Evolutionary conservation across 768 basidiomycete genomes (phyloP).

Genomic region (Tulasnella sp.): DNA sequence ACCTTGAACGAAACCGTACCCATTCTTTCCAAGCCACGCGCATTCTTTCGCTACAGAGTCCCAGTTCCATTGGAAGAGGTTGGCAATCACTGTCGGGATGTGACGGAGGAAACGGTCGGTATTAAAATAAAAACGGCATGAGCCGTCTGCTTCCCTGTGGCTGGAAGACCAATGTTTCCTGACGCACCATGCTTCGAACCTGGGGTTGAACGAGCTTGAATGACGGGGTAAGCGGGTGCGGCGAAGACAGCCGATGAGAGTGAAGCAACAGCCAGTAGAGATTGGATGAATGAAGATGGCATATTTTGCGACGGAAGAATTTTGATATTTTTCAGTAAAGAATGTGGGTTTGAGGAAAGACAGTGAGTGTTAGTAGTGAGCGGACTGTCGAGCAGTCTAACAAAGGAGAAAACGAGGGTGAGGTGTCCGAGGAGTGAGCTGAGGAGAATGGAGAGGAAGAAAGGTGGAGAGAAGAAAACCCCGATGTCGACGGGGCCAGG

Average conservation of each 20-base stretch:
- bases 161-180: not conserved
- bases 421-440: not conserved
- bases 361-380: conserved; percentile 2
- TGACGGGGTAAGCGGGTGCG: not conserved
- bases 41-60: conserved; percentile 30
- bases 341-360: not conserved
- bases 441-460: not conserved
- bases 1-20: conserved; percentile 33
- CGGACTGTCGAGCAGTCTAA: conserved; percentile 1
- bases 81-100: conserved; percentile 28
- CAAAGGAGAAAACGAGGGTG: conserved; percentile 2
- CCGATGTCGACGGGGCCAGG: not conserved
- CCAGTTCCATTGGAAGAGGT: conserved; percentile 34
- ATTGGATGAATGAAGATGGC: not conserved
- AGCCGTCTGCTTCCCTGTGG: not conserved
- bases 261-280: not conserved
- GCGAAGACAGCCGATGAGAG: not conserved
- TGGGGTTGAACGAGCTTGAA: conserved; percentile 5
- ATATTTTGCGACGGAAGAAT: not conserved
- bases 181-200: conserved; percentile 1
- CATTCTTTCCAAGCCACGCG: conserved; percentile 30
- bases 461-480: not conserved
- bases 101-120: not conserved
- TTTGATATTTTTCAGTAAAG: not conserved
- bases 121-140: not conserved